Evolutionary conservation across 768 basidiomycete genomes (phyloP).

Genomic region (Galerina marginata): DNA sequence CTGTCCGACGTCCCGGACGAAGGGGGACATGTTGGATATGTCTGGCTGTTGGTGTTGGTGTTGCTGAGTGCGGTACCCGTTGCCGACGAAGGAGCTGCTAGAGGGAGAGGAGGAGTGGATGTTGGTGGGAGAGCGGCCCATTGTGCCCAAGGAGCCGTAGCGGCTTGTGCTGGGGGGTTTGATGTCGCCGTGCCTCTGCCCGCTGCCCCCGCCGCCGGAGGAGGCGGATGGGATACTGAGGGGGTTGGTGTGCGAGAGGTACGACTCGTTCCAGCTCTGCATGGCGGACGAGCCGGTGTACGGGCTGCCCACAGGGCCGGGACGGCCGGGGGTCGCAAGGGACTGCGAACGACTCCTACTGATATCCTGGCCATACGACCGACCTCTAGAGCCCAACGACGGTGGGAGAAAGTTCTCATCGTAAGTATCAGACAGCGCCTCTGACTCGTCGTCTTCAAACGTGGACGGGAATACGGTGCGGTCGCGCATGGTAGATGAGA

Average conservation of each 20-base stretch:
- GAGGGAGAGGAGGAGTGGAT: slow-evolving; percentile 54
- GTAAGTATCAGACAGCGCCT: slow-evolving; percentile 64
- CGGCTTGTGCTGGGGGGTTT: slow-evolving; percentile 67
- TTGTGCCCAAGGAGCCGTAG: slow-evolving; percentile 64
- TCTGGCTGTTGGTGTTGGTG: slow-evolving; percentile 49
- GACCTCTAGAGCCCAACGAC: slow-evolving; percentile 54
- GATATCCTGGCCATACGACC: slow-evolving; percentile 65
- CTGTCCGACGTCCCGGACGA: slow-evolving; percentile 82
- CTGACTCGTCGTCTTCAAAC: slow-evolving; percentile 82
- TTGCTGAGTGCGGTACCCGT: slow-evolving; percentile 46
- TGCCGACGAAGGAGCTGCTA: slow-evolving; percentile 45
- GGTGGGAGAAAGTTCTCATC: slow-evolving; percentile 59
- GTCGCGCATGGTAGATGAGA: slow-evolving; percentile 71
- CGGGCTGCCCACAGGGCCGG: slow-evolving; percentile 58
- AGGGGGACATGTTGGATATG: slow-evolving; percentile 83
- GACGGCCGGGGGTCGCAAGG: slow-evolving; percentile 61
- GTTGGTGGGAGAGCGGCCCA: slow-evolving; percentile 61
- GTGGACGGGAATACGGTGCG: slow-evolving; percentile 69
- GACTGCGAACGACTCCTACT: slow-evolving; percentile 81
- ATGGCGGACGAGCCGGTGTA: slow-evolving; percentile 47
- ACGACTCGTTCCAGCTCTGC: slow-evolving; percentile 67
- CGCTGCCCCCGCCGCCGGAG: slow-evolving; percentile 14
- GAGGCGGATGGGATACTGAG: slow-evolving; percentile 64
- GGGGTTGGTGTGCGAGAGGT: slow-evolving; percentile 53
- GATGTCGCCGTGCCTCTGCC: slow-evolving; percentile 59